phyloP scores from a whole-genome alignment of 2,329 filamentous ascomycete species.

The Nemania sp. region DNA sequence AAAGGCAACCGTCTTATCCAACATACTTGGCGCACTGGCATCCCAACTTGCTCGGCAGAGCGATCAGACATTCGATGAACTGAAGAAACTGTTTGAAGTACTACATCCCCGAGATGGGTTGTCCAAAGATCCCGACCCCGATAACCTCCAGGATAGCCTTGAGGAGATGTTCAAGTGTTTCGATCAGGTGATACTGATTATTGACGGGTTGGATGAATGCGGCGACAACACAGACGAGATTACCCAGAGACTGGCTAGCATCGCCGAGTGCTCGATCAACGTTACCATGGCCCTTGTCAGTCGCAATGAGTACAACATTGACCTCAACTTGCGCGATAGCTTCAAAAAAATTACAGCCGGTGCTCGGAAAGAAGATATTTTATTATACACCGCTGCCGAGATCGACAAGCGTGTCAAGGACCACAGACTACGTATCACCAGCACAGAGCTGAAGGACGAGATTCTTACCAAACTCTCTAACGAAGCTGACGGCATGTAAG shows the following conservation, averaged over 20 bases:
- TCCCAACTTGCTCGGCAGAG: conserved; percentile 40
- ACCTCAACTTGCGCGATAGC: conserved; percentile 9
- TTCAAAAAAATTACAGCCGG: conserved; percentile 24
- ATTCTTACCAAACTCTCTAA: conserved; percentile 21
- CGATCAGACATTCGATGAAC: conserved; percentile 27
- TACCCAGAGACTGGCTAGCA: conserved; percentile 3
- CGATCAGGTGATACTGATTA: conserved; percentile 20
- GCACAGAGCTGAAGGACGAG: conserved; percentile 23
- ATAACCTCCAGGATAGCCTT: conserved; percentile 9
- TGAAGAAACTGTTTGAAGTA: conserved; percentile 28
- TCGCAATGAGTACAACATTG: conserved; percentile 27
- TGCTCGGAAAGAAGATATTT: conserved; percentile 31
- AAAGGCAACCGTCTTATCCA: conserved; percentile 25
- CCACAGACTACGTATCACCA: conserved; percentile 11
- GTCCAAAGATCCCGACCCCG: conserved; percentile 1
- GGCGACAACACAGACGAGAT: conserved; percentile 17
- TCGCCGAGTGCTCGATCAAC: conserved; percentile 20
- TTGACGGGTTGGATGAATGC: conserved; percentile 34
- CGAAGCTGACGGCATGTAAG: conserved; percentile 30
- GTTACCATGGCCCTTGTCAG: conserved; percentile 26
- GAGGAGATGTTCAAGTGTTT: conserved; percentile 15
- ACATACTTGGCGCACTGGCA: conserved; percentile 37
- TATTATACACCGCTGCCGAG: conserved; percentile 29
- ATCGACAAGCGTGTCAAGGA: conserved; percentile 23
- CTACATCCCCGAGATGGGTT: conserved; percentile 21